Base-by-base conservation (phyloP, 1,139 yeast genomes). In the Candida anutae region DNA sequence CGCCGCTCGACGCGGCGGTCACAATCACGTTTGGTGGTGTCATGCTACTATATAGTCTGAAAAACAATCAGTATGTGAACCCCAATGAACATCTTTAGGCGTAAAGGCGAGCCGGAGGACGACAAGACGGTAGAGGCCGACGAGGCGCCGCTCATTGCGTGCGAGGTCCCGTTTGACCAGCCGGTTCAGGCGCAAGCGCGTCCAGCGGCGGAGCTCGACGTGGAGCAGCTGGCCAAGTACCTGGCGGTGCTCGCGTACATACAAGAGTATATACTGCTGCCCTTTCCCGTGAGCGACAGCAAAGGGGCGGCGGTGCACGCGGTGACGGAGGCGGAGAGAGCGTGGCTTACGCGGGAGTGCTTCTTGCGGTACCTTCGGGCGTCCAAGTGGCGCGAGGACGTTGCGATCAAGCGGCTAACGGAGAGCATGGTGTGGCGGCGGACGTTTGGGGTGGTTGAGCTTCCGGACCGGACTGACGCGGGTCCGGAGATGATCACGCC, bases 321-420 rank as follows among this genome's bases (percentile, higher is more conserved):
- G 3, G 46, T 83, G 19, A 50, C 66, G 3, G 71, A 60, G 11
- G 71, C 63, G 32, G 97, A 90, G 50, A 75, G 74, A 46, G 83
- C 94, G 1, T 90, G 97, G 96, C 60, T 90, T 29, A 82, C 95
- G 3, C 70, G 79, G 40, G 97, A 90, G 50, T 90, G 97, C 48
- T 66, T 90, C 31, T 56, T 85, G 44, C 68, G 98, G 45, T 90
- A 88, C 46, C 60, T 88, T 31, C 68, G 95, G 28, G 98, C 97
- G 9, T 78, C 95, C 26, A 88, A 85, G 51, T 90, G 97, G 96
- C 69, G 74, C 24, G 63, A 68, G 1, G 65, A 69, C 16, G 81
- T 77, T 13, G 81, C 94, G 16, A 78, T 77, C 28, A 72, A 71
- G 37, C 70, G 98, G 42, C 62, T 90, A 6, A 79, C 76, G 41